Evolutionary conservation across 768 basidiomycete genomes (phyloP), one percentile per base, ranked within the genome.

Genomic region (Suillus discolor): DNA sequence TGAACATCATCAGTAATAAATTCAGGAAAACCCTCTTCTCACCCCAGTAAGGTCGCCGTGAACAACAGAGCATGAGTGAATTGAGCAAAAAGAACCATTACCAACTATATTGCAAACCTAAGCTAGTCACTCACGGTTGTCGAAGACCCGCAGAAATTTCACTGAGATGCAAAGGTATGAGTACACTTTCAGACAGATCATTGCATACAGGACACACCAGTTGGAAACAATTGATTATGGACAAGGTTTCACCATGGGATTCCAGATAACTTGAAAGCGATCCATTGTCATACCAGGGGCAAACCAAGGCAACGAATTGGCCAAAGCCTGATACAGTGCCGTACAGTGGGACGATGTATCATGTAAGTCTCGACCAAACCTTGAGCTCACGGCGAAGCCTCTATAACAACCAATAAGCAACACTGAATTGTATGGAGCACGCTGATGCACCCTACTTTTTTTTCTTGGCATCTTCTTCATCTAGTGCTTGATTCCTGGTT

Each of bases 281-380:
- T 13, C 72, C 73, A 11, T 73, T 71, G 2, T 71, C 68, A 34
- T 57, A 62, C 72, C 73, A 74, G 2, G 75, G 75, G 55, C 65
- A 77, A 28, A 77, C 70, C 70, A 75, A 68, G 7, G 74, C 70
- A n/a, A 69, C 47, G 28, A 70, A 73, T 12, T 69, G 71, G n/a
- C 76, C 72, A 61, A 71, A 75, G 47, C 71, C 72, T 25, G 59
- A 65, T 5, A 64, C 64, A 4, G 69, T 65, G 6, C 76, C 73
- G 23, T 66, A 66, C 23, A 77, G 66, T 0, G 71, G 70, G 4
- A 76, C 57, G 13, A 75, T 64, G 44, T 75, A 28, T 62, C 65
- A 39, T 77, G 72, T 45, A 2, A 76, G 66, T 60, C 66, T 51
- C 8, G 64, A 53, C 75, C 75, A 77, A n/a, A 74, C 71, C 28